Evolutionary conservation across 2,329 filamentous ascomycete genomes (phyloP), one percentile per base, ranked within the genome.

Genomic region (Diaporthe sp.): DNA sequence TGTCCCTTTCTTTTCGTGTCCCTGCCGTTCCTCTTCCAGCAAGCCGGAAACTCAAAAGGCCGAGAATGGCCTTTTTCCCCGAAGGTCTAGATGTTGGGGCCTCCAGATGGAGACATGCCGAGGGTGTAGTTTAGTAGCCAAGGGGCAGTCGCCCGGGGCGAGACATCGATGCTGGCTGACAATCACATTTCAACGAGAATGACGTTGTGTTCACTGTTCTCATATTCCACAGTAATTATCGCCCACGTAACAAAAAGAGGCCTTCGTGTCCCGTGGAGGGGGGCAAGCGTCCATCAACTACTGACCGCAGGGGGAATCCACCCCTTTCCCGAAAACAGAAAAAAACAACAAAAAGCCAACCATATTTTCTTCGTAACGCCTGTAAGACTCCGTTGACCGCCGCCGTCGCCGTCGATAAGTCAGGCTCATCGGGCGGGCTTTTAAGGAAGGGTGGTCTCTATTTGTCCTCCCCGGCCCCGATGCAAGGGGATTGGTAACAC

Each of bases 141-240:
- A 28, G 25, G 22, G 2, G 5, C 2, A 62, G n/a, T 6, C n/a
- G 5, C 0, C 15, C 19, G 1, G 1, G 37, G 15, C n/a, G 6
- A 5, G 17, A 9, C 15, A 53, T n/a, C 6, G 17, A 28, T 28
- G 4, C 22, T 42, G 13, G 22, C 15, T 46, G 17, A 31, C 25
- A 31, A 19, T 7, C 5, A 65, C 19, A 15, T 12, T 31, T 0
- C 15, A 13, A 65, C 2, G 15, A 28, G 39, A 31, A 65, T 44
- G 19, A 31, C 17, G 7, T 4, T 39, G 12, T 17, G 37, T 42
- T 70, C 49, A 55, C 65, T 55, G 31, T 70, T 55, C 46, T 70
- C 49, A 28, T 53, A 70, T 70, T 70, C 22, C 65, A 31, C 34
- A 70, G 49, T 55, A 70, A 70, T 55, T 55, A 70, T 31, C n/a